Conservation (phyloP, 2,329 filamentous ascomycete species). For the Ophiocordyceps polyrhachis-furcata region DNA sequence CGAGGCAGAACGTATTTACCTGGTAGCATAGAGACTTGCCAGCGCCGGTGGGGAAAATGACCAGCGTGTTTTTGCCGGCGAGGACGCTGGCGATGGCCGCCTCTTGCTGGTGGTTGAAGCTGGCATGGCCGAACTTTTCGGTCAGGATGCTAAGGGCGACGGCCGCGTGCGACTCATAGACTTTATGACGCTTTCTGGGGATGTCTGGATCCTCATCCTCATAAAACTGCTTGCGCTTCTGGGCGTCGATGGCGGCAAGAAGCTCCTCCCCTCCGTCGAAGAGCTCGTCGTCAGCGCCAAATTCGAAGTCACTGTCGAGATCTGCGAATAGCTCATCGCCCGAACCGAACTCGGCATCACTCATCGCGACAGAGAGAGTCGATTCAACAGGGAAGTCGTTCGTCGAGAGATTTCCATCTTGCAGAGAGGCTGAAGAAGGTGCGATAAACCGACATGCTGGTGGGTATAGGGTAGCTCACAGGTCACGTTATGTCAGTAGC, state of each 20-base stretch:
- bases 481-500: too few species aligned
- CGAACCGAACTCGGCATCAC: conserved; percentile 9
- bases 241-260: conserved; percentile 1
- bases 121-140: conserved; percentile 39
- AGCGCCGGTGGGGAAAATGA: conserved; percentile 27
- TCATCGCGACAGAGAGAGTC: not conserved
- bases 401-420: not conserved
- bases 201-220: not conserved
- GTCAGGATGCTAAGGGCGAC: conserved; percentile 26
- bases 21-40: conserved; percentile 32
- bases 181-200: not conserved
- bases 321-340: conserved; percentile 10
- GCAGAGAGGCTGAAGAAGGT: not conserved
- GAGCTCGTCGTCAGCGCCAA: conserved; percentile 7
- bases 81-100: conserved; percentile 20
- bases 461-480: too few species aligned
- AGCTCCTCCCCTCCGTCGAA: conserved; percentile 6
- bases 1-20: conserved; percentile 8
- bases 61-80: conserved; percentile 20
- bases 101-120: conserved; percentile 33
- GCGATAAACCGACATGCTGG: too few species aligned
- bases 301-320: conserved; percentile 1
- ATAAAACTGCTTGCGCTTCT: conserved; percentile 4
- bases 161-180: not conserved
- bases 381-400: too few species aligned